phyloP scores from a whole-genome alignment of 768 basidiomycete species.

The Podaxis carcinomalis region DNA sequence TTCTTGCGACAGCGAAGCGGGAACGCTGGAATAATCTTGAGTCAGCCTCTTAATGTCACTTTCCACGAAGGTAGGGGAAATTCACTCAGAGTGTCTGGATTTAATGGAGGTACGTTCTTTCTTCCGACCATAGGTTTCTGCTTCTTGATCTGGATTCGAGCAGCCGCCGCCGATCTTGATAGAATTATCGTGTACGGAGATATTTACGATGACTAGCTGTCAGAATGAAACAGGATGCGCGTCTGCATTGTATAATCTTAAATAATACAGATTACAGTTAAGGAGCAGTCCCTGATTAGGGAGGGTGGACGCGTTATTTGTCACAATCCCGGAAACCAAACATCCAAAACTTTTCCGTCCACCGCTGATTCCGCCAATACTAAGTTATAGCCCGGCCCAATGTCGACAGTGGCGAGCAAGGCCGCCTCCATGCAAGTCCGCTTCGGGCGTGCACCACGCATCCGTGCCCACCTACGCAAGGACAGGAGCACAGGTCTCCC shows the following conservation, averaged over 20 bases:
- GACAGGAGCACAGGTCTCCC: slow-evolving; percentile 58
- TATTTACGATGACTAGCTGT: not conserved
- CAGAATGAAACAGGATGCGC: not conserved
- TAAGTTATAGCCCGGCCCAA: not conserved
- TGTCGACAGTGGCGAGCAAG: slow-evolving; percentile 3
- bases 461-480: slow-evolving; percentile 38
- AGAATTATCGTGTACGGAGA: slow-evolving; percentile 7
- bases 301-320: slow-evolving; percentile 4
- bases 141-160: not conserved
- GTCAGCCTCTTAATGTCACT: slow-evolving; percentile 24
- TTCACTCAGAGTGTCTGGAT: not conserved
- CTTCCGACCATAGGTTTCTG: not conserved
- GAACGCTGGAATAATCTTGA: slow-evolving; percentile 22
- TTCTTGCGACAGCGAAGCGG: slow-evolving; percentile 17
- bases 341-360: not conserved
- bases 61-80: not conserved
- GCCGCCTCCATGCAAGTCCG: slow-evolving; percentile 19
- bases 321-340: not conserved
- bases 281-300: not conserved
- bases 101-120: slow-evolving; percentile 1
- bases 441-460: slow-evolving; percentile 51
- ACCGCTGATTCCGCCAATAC: not conserved
- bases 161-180: slow-evolving; percentile 3
- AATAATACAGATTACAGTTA: too few species aligned
- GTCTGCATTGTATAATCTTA: not conserved